Conservation (phyloP, 2,329 filamentous ascomycete genomes). For the Drechslerella dactyloides region DNA sequence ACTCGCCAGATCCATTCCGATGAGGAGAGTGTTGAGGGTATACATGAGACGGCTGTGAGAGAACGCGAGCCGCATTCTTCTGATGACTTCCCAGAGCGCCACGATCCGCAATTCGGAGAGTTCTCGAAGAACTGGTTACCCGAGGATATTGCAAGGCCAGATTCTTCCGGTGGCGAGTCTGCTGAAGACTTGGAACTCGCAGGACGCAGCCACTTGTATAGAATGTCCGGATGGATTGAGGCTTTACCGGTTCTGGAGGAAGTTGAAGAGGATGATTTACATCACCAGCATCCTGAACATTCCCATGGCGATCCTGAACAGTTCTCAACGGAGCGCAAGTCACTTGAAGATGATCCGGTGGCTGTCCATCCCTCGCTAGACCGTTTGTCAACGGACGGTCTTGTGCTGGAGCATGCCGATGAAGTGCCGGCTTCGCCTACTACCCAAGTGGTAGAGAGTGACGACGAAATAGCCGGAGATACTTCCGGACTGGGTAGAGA, state of each 20-base stretch:
- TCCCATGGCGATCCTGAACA: not conserved
- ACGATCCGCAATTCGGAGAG: conserved; percentile 23
- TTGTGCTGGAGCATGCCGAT: conserved; percentile 17
- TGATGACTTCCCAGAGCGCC: conserved; percentile 33
- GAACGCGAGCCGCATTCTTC: not conserved
- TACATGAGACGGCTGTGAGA: not conserved
- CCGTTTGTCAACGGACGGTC: conserved; percentile 11
- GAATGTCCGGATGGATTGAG: conserved; percentile 44
- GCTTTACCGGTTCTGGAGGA: conserved; percentile 35
- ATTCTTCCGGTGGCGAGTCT: conserved; percentile 6
- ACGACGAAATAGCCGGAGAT: conserved; percentile 22
- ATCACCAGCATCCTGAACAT: not conserved
- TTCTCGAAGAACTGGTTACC: conserved; percentile 33
- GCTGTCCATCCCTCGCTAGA: not conserved
- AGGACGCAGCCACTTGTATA: conserved; percentile 21
- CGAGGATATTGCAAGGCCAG: conserved; percentile 5
- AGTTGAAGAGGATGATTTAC: conserved; percentile 31
- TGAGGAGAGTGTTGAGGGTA: conserved; percentile 9
- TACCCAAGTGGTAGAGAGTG: conserved; percentile 21
- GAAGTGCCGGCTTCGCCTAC: conserved; percentile 15
- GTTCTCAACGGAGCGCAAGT: not conserved
- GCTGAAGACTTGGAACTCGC: conserved; percentile 12
- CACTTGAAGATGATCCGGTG: not conserved
- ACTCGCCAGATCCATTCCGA: conserved; percentile 5
- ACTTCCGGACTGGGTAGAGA: not conserved